Conservation (phyloP, 306 rosid genomes). For the Dalbergia oliveri region DNA sequence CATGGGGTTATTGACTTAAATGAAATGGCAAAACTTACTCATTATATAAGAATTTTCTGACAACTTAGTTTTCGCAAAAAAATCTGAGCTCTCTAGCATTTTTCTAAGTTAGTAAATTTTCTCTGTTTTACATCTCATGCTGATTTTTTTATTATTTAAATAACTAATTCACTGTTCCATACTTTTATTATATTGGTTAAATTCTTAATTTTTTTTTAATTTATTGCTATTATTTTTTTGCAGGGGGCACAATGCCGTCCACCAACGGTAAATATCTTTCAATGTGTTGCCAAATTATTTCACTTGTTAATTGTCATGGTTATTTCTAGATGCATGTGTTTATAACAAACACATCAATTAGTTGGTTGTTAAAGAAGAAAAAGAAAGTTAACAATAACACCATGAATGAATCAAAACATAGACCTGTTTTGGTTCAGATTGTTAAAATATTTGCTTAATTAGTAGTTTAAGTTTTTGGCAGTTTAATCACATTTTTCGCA, state of each 20-base stretch:
- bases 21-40: too few species aligned
- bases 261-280: conserved; percentile 50
- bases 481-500: background rate
- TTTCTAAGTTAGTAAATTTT: too few species aligned
- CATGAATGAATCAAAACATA: conserved; percentile 12
- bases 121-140: too few species aligned
- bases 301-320: conserved; percentile 5
- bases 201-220: background rate
- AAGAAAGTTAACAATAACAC: background rate
- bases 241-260: conserved; percentile 60
- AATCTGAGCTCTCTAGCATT: too few species aligned
- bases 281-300: conserved; percentile 18
- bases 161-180: background rate
- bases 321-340: conserved; percentile 9
- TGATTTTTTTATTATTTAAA: too few species aligned
- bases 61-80: too few species aligned
- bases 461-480: conserved; percentile 6
- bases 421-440: background rate
- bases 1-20: too few species aligned
- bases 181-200: background rate
- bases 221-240: conserved; percentile 1
- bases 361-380: background rate
- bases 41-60: too few species aligned
- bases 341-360: background rate
- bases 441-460: background rate